Conservation (phyloP, 306 rosid genomes). For the Betula pendula region DNA sequence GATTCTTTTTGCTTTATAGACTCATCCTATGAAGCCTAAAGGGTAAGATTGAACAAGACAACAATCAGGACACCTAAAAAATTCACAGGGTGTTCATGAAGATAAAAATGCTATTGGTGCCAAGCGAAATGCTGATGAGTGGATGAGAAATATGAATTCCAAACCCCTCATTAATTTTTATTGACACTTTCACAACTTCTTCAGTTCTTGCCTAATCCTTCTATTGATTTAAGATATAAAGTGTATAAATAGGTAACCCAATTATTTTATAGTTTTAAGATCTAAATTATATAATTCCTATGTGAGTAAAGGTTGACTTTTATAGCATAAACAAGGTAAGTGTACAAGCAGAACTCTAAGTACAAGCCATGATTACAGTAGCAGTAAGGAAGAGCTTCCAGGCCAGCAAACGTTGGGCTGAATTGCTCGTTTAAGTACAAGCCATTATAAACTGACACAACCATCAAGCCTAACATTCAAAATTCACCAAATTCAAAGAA, state of each 20-base stretch:
- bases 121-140: not conserved
- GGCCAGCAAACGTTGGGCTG: not conserved
- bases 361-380: not conserved
- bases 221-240: not conserved
- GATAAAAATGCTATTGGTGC: not conserved
- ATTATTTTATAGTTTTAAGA: no score
- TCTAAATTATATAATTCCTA: not conserved
- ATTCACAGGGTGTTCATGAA: not conserved
- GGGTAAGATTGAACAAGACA: conserved; percentile 9
- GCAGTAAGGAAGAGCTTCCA: not conserved
- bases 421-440: not conserved
- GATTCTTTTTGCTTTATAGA: conserved; percentile 58
- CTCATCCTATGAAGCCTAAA: conserved; percentile 69
- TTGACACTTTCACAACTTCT: not conserved
- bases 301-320: not conserved
- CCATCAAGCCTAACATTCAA: not conserved
- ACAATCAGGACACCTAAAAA: conserved; percentile 5
- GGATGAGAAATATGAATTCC: conserved; percentile 1
- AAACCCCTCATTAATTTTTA: not conserved
- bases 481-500: not conserved
- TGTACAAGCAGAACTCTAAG: not conserved
- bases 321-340: not conserved
- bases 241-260: not conserved
- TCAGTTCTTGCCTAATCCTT: not conserved
- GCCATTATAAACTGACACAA: no score